Percentiles rank a stretch among this genome's conserved stretches.
phyloP scores from a whole-genome alignment of 2,329 filamentous ascomycete species.

The Colletotrichum australisinense region DNA sequence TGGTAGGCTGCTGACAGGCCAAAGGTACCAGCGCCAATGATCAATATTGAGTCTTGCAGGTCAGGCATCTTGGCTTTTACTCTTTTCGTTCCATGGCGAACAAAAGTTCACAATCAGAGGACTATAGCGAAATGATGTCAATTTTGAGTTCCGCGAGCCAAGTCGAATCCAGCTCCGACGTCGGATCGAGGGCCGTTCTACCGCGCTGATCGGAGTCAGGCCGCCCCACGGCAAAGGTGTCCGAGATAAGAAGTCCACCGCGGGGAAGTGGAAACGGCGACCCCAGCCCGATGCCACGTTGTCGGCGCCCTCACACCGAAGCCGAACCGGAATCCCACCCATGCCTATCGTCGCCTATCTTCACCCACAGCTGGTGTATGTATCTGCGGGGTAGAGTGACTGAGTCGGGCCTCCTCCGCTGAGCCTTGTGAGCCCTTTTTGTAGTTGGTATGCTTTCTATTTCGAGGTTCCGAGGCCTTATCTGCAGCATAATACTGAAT shows the following conservation, averaged over 20 bases:
- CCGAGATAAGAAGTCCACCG: background rate
- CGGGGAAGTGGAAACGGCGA: background rate
- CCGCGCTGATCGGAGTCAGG: background rate
- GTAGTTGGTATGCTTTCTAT: background rate
- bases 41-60: constrained; percentile 29
- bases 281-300: background rate
- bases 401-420: background rate
- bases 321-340: background rate
- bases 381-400: background rate
- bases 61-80: background rate
- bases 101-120: background rate
- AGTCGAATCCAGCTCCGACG: constrained; percentile 4
- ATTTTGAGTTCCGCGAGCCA: constrained; percentile 6
- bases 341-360: background rate
- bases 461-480: background rate
- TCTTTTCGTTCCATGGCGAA: no score
- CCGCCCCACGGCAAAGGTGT: background rate
- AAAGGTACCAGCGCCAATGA: constrained; percentile 55
- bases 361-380: background rate
- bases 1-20: constrained; percentile 57
- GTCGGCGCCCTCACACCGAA: constrained; percentile 1
- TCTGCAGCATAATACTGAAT: no score
- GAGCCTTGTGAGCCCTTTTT: background rate
- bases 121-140: background rate
- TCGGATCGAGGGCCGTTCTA: background rate